These are phyloP conservation scores for Hansenula sp. DNA, from an alignment of 1,139 yeast genomes.

Conservation along the genomic window DNA sequence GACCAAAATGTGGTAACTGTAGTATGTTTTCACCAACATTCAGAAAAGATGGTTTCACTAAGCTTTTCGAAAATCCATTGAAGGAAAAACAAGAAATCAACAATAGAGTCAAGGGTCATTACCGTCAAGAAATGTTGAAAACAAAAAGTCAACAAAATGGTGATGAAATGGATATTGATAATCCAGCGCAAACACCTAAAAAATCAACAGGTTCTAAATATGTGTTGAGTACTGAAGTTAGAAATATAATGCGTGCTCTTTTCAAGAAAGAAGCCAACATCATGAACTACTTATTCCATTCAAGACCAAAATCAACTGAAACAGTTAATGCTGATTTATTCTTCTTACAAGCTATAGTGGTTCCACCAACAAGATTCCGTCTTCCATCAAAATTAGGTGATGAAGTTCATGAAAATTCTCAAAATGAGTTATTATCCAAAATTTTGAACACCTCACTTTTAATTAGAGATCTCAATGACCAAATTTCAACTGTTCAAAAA, in stretches of 20 bases:
- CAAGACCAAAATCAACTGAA: conserved; percentile 57
- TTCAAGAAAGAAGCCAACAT: conserved; percentile 68
- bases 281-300: conserved; percentile 64
- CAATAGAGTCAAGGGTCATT: conserved; percentile 77
- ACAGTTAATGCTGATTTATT: conserved; percentile 80
- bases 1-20: conserved; percentile 93
- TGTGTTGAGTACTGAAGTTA: conserved; percentile 80
- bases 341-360: conserved; percentile 81
- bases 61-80: conserved; percentile 85
- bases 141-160: conserved; percentile 27
- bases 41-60: conserved; percentile 92
- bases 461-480: conserved; percentile 86
- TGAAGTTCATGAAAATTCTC: conserved; percentile 90
- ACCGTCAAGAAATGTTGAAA: conserved; percentile 68
- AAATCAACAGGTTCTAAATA: conserved; percentile 60
- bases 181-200: conserved; percentile 21
- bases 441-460: conserved; percentile 74
- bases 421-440: conserved; percentile 81
- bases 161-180: conserved; percentile 22
- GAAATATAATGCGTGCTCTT: conserved; percentile 69
- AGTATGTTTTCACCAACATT: conserved; percentile 91
- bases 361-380: conserved; percentile 96
- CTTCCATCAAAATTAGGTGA: conserved; percentile 97
- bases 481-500: conserved; percentile 56
- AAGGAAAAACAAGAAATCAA: conserved; percentile 75